Percentiles rank a stretch among this genome's conserved stretches.
phyloP scores from a whole-genome alignment of 2,329 filamentous ascomycete genomes.

The Colletotrichum theobromicola region DNA sequence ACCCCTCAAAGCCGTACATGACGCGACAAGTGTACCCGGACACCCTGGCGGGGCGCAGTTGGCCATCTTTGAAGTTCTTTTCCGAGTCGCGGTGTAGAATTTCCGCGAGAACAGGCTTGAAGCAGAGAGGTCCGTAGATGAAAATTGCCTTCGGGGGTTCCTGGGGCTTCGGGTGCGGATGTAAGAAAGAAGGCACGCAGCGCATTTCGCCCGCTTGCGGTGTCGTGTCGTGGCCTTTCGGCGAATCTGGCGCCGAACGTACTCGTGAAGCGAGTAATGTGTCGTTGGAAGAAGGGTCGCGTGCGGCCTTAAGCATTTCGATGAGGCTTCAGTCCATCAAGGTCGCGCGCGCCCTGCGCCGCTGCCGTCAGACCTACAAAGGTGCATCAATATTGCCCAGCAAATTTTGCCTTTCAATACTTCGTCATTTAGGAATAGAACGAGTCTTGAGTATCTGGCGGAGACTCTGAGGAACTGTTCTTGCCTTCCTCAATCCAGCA shows the following conservation, averaged over 20 bases:
- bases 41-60: not conserved
- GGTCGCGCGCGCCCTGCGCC: not conserved
- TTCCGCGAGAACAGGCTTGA: not conserved
- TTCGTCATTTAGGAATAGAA: not conserved
- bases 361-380: not conserved
- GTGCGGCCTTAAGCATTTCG: not conserved
- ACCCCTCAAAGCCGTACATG: not conserved
- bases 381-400: not conserved
- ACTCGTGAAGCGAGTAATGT: not conserved
- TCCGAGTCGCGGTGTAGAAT: not conserved
- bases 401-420: not conserved
- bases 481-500: constrained; percentile 68
- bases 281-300: not conserved
- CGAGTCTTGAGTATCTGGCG: constrained; percentile 6
- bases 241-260: not conserved
- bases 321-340: not conserved
- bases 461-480: constrained; percentile 23
- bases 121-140: not conserved
- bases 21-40: not conserved
- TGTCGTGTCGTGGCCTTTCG: not conserved
- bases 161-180: not conserved
- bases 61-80: not conserved
- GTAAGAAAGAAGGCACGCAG: not conserved
- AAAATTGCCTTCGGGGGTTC: not conserved
- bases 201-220: not conserved